Evolutionary conservation across 805 yeast genomes (phyloP), one percentile per base, ranked within the genome.

Genomic region (Diddensiella caesifluorescens): DNA sequence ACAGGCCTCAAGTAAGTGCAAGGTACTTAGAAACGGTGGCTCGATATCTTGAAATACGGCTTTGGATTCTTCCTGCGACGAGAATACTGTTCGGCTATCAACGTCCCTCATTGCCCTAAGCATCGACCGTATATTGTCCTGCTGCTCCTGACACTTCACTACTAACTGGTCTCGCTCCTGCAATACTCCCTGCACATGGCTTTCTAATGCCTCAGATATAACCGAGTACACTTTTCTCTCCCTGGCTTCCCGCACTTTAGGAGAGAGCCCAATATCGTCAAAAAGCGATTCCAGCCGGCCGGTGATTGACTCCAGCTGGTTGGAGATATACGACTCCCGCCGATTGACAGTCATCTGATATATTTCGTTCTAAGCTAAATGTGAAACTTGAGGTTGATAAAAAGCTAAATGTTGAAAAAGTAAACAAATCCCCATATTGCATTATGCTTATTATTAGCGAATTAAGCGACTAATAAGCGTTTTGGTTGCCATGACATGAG

Each of bases 191-290:
- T 41, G 26, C 13, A 60, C 54, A 26, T 60, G 59, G n/a, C 50
- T 46, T 21, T 57, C 59, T n/a, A 60, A 46, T 4, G 55, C 53
- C 18, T 46, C 46, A 5, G 54, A 44, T 5, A 60, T 52, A 9
- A 50, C 54, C 5, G 49, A 41, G 35, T 55, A 56, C 19, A 60
- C 46, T 27, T 44, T 29, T 22, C 49, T 41, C 35, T 59, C 63
- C 3, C 62, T 42, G 4, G 42, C 34, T 13, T 47, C 48, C 4
- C 62, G 51, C 25, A 57, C 50, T 12, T 39, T 28, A 10, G 35
- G 34, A 4, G 41, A 13, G 9, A 54, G 35, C 5, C 58, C 58
- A 16, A 54, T 33, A 26, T 51, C 55, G 31, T 51, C 56, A 28
- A 53, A 53, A 19, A 60, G 49, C 19, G 39, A 40, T 41, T 57